Conservation (phyloP, 345 rosid species). For the Ceriops tagal region DNA sequence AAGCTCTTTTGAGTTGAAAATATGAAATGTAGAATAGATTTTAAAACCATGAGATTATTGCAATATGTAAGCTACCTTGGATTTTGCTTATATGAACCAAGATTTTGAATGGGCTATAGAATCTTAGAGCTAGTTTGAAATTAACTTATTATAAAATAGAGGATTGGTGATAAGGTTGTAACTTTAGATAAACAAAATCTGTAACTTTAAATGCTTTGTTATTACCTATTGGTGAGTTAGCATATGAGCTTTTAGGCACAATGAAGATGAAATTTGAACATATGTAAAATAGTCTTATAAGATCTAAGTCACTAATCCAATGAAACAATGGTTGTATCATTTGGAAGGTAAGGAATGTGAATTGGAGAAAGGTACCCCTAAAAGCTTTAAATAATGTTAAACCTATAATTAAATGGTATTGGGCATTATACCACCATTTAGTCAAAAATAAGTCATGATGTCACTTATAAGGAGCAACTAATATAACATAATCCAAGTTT, state of each 20-base stretch:
- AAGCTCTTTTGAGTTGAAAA: too few species aligned
- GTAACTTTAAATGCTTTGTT: background rate
- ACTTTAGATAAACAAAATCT: too few species aligned
- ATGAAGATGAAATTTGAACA: background rate
- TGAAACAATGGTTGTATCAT: too few species aligned
- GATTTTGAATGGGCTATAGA: too few species aligned
- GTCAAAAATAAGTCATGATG: background rate
- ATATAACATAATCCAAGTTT: background rate
- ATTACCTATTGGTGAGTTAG: fast-evolving
- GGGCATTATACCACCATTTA: background rate
- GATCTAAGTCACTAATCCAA: background rate
- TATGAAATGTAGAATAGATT: too few species aligned
- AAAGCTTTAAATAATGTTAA: background rate
- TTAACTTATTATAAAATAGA: too few species aligned
- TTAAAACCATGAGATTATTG: too few species aligned
- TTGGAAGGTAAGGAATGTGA: background rate
- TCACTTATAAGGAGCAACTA: background rate
- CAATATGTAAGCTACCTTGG: too few species aligned
- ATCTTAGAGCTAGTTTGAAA: too few species aligned
- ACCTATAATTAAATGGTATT: too few species aligned
- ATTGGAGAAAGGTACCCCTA: background rate
- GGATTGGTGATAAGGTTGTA: too few species aligned
- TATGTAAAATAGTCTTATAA: fast-evolving
- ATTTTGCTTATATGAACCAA: too few species aligned
- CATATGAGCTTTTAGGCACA: background rate